Evolutionary conservation across 108 stramenopile genomes (phyloP).

Genomic region (Nitzschia sp.): DNA sequence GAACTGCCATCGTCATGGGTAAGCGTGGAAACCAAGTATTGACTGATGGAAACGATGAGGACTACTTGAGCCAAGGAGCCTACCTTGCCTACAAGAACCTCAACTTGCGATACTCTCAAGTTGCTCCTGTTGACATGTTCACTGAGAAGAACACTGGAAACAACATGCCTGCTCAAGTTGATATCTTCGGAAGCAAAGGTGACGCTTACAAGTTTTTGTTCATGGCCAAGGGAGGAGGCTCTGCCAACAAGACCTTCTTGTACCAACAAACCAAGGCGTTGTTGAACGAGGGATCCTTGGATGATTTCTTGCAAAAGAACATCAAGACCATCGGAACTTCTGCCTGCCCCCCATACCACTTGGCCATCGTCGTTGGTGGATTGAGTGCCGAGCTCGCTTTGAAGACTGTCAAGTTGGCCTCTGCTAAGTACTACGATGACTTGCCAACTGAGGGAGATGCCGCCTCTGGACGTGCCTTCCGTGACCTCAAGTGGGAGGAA

Average conservation of each 20-base stretch:
- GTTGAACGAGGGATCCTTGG: constrained; percentile 82
- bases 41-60: constrained; percentile 95
- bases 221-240: constrained; percentile 96
- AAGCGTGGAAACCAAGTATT: constrained; percentile 90
- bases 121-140: constrained; percentile 95
- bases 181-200: constrained; percentile 83
- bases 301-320: constrained; percentile 86
- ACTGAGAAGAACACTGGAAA: constrained; percentile 91
- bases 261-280: constrained; percentile 96
- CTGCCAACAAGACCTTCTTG: constrained; percentile 95
- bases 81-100: constrained; percentile 89
- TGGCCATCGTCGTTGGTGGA: constrained; percentile 94
- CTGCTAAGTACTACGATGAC: constrained; percentile 91
- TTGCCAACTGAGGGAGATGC: constrained; percentile 88
- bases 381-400: constrained; percentile 90
- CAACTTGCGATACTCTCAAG: constrained; percentile 91
- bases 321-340: constrained; percentile 94
- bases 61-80: constrained; percentile 80
- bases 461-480: constrained; percentile 84
- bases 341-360: constrained; percentile 95
- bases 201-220: constrained; percentile 90
- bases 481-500: constrained; percentile 88
- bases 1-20: constrained; percentile 92
- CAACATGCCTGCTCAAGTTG: constrained; percentile 94
- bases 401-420: constrained; percentile 93